Evolutionary conservation across 2,329 filamentous ascomycete genomes (phyloP).

Genomic region (Lasiodiplodia hormozganensis): DNA sequence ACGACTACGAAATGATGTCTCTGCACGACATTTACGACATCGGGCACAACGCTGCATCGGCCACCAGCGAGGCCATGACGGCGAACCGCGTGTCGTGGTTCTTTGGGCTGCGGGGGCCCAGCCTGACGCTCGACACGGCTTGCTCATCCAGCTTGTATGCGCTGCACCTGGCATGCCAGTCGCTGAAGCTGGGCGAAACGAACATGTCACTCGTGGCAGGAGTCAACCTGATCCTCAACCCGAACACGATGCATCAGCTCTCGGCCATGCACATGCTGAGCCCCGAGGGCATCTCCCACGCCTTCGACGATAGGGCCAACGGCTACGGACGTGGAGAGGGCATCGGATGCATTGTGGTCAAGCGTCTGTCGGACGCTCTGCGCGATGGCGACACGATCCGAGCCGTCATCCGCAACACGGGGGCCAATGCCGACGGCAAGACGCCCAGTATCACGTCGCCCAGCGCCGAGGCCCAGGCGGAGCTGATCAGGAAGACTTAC

Average conservation of each 20-base stretch:
- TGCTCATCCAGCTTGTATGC: conserved; percentile 39
- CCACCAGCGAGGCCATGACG: conserved; percentile 37
- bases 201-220: conserved; percentile 27
- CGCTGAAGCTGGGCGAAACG: conserved; percentile 33
- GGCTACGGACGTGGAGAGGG: conserved; percentile 40
- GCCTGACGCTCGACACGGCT: conserved; percentile 44
- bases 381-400: conserved; percentile 41
- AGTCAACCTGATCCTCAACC: background rate
- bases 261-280: conserved; percentile 35
- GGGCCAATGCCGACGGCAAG: conserved; percentile 32
- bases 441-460: conserved; percentile 46
- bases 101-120: conserved; percentile 41
- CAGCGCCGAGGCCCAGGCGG: conserved; percentile 42
- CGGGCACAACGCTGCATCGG: conserved; percentile 28
- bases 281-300: conserved; percentile 36
- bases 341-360: conserved; percentile 38
- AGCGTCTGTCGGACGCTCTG: conserved; percentile 40
- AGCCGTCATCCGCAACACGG: conserved; percentile 39
- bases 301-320: conserved; percentile 36
- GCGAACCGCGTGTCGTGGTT: conserved; percentile 41
- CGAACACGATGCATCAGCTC: conserved; percentile 4
- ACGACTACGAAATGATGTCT: conserved; percentile 35
- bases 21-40: background rate
- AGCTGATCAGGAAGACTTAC: conserved; percentile 44
- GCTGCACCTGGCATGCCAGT: conserved; percentile 40